Conservation (phyloP, 768 basidiomycete genomes). For the Crassisporium funariophilum region DNA sequence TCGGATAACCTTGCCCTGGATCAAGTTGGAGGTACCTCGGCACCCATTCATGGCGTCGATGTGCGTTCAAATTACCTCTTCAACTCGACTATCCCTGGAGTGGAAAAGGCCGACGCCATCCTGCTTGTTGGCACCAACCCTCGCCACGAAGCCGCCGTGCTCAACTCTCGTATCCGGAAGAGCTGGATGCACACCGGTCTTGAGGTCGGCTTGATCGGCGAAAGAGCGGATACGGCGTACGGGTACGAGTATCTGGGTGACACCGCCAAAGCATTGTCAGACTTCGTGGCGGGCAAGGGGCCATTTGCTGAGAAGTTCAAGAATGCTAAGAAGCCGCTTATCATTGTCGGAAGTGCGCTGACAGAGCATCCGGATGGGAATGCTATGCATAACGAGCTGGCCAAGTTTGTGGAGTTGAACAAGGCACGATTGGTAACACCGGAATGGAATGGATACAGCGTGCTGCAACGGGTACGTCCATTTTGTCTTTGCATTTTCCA, state of each 20-base stretch:
- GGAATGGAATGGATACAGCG: constrained; percentile 94
- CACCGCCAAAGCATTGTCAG: constrained; percentile 70
- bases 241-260: constrained; percentile 90
- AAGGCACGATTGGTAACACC: constrained; percentile 74
- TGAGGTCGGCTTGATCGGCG: constrained; percentile 89
- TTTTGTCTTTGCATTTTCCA: constrained; percentile 1
- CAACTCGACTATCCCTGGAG: constrained; percentile 87
- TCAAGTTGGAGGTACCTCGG: constrained; percentile 61
- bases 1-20: constrained; percentile 93
- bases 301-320: constrained; percentile 86
- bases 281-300: constrained; percentile 78
- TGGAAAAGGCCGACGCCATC: constrained; percentile 91
- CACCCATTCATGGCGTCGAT: constrained; percentile 82
- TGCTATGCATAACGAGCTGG: constrained; percentile 73
- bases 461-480: constrained; percentile 81
- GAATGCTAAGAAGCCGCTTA: constrained; percentile 85
- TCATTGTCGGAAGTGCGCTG: constrained; percentile 89
- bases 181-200: constrained; percentile 87
- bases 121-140: constrained; percentile 96
- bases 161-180: constrained; percentile 96
- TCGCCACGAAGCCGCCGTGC: constrained; percentile 93
- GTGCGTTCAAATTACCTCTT: constrained; percentile 96
- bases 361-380: constrained; percentile 84
- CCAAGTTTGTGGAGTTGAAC: constrained; percentile 80
- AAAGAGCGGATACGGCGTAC: constrained; percentile 88